A percentile compares a stretch with the other conserved stretches of the same genome.
phyloP scores from a whole-genome alignment of 139 green algal species.

The Limnomonas spitsbergensis region DNA sequence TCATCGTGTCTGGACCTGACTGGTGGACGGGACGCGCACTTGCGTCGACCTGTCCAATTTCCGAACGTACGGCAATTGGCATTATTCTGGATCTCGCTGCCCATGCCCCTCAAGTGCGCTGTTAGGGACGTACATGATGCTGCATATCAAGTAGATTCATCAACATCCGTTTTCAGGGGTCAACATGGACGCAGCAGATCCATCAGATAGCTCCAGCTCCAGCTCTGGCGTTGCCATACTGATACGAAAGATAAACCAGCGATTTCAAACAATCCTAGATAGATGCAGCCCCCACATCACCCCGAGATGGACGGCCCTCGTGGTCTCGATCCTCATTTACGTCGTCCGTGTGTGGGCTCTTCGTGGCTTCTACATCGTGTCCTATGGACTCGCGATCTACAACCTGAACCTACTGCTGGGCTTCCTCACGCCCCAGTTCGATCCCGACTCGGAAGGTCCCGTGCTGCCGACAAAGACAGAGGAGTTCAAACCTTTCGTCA shows the following conservation, averaged over 20 bases:
- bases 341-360: conserved; percentile 74
- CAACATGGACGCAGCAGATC: neutral
- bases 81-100: no score
- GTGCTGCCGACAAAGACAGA: conserved; percentile 85
- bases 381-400: conserved; percentile 96
- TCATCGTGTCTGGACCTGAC: no score
- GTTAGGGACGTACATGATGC: no score
- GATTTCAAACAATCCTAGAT: conserved; percentile 63
- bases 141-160: no score
- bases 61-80: no score
- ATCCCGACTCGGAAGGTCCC: conserved; percentile 63
- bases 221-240: neutral
- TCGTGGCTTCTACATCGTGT: conserved; percentile 95
- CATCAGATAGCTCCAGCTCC: neutral
- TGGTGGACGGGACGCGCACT: no score
- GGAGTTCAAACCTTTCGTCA: conserved; percentile 97
- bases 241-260: neutral
- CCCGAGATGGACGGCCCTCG: conserved; percentile 68
- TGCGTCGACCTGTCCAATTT: no score
- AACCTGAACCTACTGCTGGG: conserved; percentile 96
- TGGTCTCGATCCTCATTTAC: conserved; percentile 70
- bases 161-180: no score
- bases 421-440: conserved; percentile 78
- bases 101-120: no score
- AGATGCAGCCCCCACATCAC: conserved; percentile 67